Conservation (phyloP, 78 protist species). For the Cavenderia fasciculata region DNA sequence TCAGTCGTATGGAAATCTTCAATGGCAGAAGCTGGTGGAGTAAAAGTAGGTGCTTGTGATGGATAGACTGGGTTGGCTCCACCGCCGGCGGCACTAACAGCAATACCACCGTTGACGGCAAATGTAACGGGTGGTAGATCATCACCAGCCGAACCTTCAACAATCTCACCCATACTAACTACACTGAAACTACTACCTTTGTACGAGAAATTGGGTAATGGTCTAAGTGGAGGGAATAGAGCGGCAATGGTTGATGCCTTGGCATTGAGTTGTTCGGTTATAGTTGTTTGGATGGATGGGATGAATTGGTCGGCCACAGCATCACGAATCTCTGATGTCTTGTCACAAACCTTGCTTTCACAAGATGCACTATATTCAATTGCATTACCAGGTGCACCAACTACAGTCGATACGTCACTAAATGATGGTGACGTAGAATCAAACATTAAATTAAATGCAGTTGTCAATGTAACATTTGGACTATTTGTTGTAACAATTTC, state of each 20-base stretch:
- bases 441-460: neutral
- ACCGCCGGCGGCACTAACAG: neutral
- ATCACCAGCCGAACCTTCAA: no score
- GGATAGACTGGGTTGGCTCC: conserved; percentile 5
- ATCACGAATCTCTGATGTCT: conserved; percentile 18
- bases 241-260: neutral
- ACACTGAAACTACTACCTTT: neutral
- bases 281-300: neutral
- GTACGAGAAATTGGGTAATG: neutral
- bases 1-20: conserved; percentile 17
- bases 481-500: neutral
- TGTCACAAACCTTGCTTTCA: conserved; percentile 15
- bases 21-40: neutral
- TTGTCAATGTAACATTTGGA: neutral
- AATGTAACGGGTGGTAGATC: conserved; percentile 3
- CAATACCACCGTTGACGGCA: conserved; percentile 9
- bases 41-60: neutral
- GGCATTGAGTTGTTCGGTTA: neutral
- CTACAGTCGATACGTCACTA: neutral
- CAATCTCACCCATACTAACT: neutral
- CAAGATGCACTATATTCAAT: conserved; percentile 18
- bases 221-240: conserved; percentile 6
- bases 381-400: conserved; percentile 9
- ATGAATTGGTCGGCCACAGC: neutral
- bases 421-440: neutral